Evolutionary conservation across 1,284 basidiomycete genomes (phyloP), one percentile per base, ranked within the genome.

Genomic region (Moesziomyces antarcticus): DNA sequence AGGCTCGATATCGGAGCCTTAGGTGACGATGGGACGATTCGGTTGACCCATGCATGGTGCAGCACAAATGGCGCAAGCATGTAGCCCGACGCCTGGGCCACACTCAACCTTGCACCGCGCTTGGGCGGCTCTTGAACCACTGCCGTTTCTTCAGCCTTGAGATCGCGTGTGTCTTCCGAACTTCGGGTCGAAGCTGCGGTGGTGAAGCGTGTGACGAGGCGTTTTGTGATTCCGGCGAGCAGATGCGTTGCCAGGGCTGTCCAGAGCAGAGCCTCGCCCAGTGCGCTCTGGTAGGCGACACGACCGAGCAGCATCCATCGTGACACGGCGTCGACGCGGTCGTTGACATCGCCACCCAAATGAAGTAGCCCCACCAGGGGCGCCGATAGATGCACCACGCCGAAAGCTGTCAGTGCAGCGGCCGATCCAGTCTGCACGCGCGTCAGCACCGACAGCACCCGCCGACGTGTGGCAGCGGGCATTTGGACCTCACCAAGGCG

Each of bases 251-350:
- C 65, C 0, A 82, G 22, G 3, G 73, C 41, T 0, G 62, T 58
- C 77, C 77, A 82, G 18, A 82, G 56, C 10, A 79, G n/a, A 9
- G 60, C 41, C 56, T 82, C 81, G 5, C 76, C 59, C 35, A 73
- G 6, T 3, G 54, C 49, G 33, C 65, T 75, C 58, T 81, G 80
- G 51, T 82, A 82, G 42, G 68, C 78, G 18, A 80, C 79, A 20
- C 81, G 57, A 0, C 80, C 80, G 4, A 82, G 68, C 43, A 82
- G 48, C 81, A 78, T 73, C 70, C 70, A 73, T 11, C 70, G 33
- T 21, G 67, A 69, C 1, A 57, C 59, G 1, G 66, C 61, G 30
- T 73, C 66, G 1, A 68, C 52, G 5, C 71, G 56, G n/a, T 73
- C 70, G 41, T 60, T 64, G 45, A 73, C 51, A 46, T 73, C 70